These are phyloP conservation scores for Pharus latifolius DNA, from an alignment of 176 grass and related monocot genomes.

Conservation along the genomic window DNA sequence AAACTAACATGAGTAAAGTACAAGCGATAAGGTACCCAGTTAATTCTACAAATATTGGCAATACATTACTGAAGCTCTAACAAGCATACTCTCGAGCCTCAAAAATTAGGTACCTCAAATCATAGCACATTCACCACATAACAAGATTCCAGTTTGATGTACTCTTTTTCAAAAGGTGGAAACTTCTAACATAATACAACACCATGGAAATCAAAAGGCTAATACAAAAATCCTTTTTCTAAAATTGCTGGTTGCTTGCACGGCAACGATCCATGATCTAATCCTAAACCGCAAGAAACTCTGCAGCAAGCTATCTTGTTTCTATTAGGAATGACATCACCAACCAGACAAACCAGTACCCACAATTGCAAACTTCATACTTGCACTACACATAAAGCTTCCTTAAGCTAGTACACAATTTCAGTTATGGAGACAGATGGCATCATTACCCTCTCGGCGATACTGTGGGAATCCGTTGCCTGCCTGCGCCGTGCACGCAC, in stretches of 20 bases:
- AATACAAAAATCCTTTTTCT: conserved; percentile 5
- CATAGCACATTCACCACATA: conserved; percentile 21
- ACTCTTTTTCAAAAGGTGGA: conserved; percentile 16
- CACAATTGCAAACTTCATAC: background rate
- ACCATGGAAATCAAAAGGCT: conserved; percentile 12
- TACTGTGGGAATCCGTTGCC: conserved; percentile 85
- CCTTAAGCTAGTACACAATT: background rate
- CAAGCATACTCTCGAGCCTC: background rate
- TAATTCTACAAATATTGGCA: background rate
- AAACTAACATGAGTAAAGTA: background rate
- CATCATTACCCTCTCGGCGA: conserved; percentile 68
- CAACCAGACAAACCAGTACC: background rate
- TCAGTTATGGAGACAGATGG: no score
- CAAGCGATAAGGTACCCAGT: background rate
- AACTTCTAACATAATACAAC: conserved; percentile 38
- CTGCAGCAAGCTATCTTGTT: background rate
- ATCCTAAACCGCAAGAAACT: no score
- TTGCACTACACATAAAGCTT: background rate
- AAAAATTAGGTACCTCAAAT: conserved; percentile 16
- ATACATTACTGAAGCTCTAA: conserved; percentile 1
- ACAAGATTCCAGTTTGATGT: conserved; percentile 18
- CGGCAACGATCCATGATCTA: background rate
- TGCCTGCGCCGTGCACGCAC: conserved; percentile 77
- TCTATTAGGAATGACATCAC: background rate
- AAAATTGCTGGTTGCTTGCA: conserved; percentile 13